Conservation (phyloP, 208 protist species). For the Wallacemonas sp. region DNA sequence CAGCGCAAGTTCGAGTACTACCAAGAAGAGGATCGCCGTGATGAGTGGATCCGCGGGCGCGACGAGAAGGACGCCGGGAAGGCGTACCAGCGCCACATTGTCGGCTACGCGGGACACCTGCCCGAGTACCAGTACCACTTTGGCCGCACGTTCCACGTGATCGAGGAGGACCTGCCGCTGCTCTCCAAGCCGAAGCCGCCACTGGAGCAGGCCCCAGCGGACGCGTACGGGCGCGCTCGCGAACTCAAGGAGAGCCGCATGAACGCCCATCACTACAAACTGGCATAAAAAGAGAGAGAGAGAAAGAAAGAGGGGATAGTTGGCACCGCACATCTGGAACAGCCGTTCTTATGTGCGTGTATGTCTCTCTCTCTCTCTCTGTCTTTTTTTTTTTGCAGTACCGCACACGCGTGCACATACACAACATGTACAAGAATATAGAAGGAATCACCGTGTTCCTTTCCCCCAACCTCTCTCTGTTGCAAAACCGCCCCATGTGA, state of each 20-base stretch:
- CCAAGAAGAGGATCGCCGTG: constrained; percentile 58
- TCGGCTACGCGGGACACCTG: constrained; percentile 82
- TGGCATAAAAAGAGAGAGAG: too few relatives aligned
- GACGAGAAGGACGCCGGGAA: constrained; percentile 51
- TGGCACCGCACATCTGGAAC: too few relatives aligned
- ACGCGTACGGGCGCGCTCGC: constrained; percentile 53
- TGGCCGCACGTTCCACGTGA: constrained; percentile 86
- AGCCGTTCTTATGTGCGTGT: too few relatives aligned
- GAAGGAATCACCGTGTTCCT: too few relatives aligned
- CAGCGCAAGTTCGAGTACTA: constrained; percentile 64
- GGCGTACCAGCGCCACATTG: constrained; percentile 61
- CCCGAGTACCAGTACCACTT: constrained; percentile 77
- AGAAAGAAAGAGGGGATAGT: too few relatives aligned
- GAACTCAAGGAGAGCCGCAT: constrained; percentile 66
- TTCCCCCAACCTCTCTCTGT: too few relatives aligned
- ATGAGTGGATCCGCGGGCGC: constrained; percentile 78
- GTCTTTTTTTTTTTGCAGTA: too few relatives aligned
- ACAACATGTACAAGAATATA: too few relatives aligned
- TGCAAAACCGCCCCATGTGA: too few relatives aligned
- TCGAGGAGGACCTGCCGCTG: constrained; percentile 83
- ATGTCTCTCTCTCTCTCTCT: too few relatives aligned
- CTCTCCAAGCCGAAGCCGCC: constrained; percentile 55
- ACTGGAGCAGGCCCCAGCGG: constrained; percentile 36
- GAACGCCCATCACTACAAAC: constrained; percentile 71
- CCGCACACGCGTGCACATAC: too few relatives aligned